Conservation (phyloP, 306 rosid genomes). For the Quercus gilva region DNA sequence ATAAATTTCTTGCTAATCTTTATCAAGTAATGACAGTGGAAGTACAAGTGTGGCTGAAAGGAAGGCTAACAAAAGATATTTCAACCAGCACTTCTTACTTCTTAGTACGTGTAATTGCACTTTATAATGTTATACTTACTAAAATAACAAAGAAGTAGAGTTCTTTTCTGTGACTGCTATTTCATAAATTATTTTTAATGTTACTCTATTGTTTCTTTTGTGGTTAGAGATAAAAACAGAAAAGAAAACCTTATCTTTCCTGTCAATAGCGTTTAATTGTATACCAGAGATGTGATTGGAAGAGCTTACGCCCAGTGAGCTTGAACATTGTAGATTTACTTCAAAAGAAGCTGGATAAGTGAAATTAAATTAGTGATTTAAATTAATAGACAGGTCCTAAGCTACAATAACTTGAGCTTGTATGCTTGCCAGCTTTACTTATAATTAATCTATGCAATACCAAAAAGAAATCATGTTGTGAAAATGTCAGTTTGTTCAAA, state of each 20-base stretch:
- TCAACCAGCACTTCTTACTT: background rate
- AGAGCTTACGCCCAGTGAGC: background rate
- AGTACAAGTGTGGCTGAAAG: slow-evolving; percentile 13
- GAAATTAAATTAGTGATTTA: no score
- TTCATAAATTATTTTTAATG: background rate
- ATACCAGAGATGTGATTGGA: background rate
- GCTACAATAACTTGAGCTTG: no score
- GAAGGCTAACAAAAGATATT: slow-evolving; percentile 6
- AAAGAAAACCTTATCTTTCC: no score
- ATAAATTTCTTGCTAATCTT: background rate
- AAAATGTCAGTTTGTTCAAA: no score
- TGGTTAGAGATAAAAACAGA: no score
- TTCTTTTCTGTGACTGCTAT: background rate
- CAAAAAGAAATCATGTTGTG: no score
- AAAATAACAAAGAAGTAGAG: background rate
- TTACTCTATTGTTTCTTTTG: background rate
- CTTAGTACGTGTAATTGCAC: background rate
- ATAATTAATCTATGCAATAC: no score
- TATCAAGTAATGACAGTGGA: slow-evolving; percentile 20
- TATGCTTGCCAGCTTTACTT: no score
- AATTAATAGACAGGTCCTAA: no score
- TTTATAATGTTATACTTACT: background rate
- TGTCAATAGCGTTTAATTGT: background rate
- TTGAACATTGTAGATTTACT: background rate
- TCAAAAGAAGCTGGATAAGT: no score